A percentile compares a stretch with the other conserved stretches of the same genome.
Conservation (phyloP, 2,329 filamentous ascomycete species). For the Verticillium longisporum region DNA sequence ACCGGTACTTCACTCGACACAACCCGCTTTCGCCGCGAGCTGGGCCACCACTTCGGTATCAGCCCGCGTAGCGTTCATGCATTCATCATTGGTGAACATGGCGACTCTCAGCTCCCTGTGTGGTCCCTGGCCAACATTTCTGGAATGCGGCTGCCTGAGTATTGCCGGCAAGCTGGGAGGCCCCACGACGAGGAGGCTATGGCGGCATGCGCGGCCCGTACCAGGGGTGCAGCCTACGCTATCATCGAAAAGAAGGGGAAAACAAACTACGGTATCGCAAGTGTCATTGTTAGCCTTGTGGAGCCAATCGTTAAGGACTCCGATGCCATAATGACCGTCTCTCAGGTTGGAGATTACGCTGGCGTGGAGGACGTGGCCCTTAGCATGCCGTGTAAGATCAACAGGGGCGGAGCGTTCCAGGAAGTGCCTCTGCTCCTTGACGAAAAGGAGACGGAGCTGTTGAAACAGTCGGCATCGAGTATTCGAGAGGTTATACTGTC, state of each 20-base stretch:
- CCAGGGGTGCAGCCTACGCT: conserved; percentile 21
- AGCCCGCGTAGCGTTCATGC: conserved; percentile 22
- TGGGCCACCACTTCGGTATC: conserved; percentile 17
- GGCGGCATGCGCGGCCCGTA: conserved; percentile 15
- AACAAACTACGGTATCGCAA: conserved; percentile 24
- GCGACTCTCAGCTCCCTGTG: conserved; percentile 22
- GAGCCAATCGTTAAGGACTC: conserved; percentile 20
- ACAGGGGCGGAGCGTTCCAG: conserved; percentile 16
- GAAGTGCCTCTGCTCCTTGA: conserved; percentile 16
- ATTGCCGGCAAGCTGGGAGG: conserved; percentile 15
- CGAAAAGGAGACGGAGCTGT: conserved; percentile 13
- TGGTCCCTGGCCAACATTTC: conserved; percentile 23
- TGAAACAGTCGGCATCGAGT: conserved; percentile 15
- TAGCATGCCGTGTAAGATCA: conserved; percentile 20
- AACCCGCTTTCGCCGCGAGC: conserved; percentile 20
- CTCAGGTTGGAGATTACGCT: conserved; percentile 17
- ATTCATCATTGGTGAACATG: conserved; percentile 24
- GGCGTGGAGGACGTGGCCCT: conserved; percentile 18
- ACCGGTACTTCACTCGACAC: conserved; percentile 23
- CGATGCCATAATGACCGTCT: conserved; percentile 20
- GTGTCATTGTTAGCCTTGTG: conserved; percentile 20
- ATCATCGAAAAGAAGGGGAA: conserved; percentile 24
- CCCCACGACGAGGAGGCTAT: conserved; percentile 17
- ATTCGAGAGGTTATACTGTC: conserved; percentile 12
- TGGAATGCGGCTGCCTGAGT: conserved; percentile 19